Percentiles rank a stretch among this genome's conserved stretches.
phyloP scores from a whole-genome alignment of 208 protist species.

The Crithidia brevicula region DNA sequence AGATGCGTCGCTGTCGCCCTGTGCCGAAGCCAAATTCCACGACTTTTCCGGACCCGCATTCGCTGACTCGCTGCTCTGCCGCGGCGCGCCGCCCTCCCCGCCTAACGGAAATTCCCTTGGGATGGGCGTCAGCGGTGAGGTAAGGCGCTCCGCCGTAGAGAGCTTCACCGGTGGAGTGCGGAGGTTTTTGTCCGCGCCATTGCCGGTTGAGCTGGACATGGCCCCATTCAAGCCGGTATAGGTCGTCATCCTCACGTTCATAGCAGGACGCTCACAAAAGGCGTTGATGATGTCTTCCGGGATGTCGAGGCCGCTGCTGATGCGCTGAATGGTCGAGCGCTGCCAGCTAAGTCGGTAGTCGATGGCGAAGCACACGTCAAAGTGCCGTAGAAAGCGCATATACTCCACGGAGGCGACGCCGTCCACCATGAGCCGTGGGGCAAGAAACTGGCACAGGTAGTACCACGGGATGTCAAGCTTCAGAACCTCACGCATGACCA shows the following conservation, averaged over 20 bases:
- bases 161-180: background rate
- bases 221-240: background rate
- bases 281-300: conserved; percentile 71
- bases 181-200: background rate
- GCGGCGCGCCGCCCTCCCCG: background rate
- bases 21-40: conserved; percentile 6
- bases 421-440: conserved; percentile 51
- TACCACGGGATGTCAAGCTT: conserved; percentile 87
- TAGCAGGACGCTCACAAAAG: conserved; percentile 37
- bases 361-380: conserved; percentile 54
- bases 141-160: background rate
- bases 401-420: conserved; percentile 81
- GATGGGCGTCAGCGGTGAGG: conserved; percentile 1
- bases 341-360: conserved; percentile 62
- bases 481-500: conserved; percentile 71
- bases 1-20: background rate
- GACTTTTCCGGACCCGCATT: background rate
- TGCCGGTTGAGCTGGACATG: background rate
- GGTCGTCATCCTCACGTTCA: conserved; percentile 7
- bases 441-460: conserved; percentile 78
- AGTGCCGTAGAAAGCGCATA: conserved; percentile 73
- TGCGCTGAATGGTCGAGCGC: conserved; percentile 40
- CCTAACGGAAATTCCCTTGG: background rate
- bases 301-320: conserved; percentile 62
- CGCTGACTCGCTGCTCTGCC: background rate